Percentiles rank a stretch among this genome's conserved stretches.
Conservation (phyloP, 805 yeast species). For the Monosporozyma solicola region DNA sequence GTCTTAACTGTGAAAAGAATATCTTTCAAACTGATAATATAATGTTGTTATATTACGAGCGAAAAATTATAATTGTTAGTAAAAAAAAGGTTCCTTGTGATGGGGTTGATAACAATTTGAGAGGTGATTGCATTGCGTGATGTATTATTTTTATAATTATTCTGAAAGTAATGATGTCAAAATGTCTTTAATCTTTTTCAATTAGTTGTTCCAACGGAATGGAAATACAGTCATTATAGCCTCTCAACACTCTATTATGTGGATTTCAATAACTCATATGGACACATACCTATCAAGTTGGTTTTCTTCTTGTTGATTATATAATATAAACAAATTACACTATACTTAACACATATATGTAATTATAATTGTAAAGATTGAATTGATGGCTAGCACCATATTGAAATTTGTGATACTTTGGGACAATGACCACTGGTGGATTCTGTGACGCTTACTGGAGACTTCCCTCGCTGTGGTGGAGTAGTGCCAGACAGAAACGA, state of each 20-base stretch:
- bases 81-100: neutral
- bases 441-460: too few species aligned
- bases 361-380: neutral
- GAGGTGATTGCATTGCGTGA: too few species aligned
- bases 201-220: neutral
- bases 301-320: constrained; percentile 11
- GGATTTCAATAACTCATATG: neutral
- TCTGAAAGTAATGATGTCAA: too few species aligned
- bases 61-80: neutral
- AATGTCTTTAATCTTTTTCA: too few species aligned
- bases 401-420: neutral
- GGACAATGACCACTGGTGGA: neutral
- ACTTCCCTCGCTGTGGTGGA: too few species aligned
- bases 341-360: neutral
- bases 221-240: neutral
- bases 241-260: too few species aligned
- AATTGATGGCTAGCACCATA: neutral
- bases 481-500: too few species aligned
- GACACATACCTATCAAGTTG: constrained; percentile 24
- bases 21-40: neutral
- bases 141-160: too few species aligned
- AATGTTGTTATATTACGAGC: neutral
- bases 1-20: constrained; percentile 1
- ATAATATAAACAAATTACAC: neutral
- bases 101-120: too few species aligned